Base-by-base conservation (phyloP, 2,329 filamentous ascomycete genomes). In the Phialophora verrucosa region DNA sequence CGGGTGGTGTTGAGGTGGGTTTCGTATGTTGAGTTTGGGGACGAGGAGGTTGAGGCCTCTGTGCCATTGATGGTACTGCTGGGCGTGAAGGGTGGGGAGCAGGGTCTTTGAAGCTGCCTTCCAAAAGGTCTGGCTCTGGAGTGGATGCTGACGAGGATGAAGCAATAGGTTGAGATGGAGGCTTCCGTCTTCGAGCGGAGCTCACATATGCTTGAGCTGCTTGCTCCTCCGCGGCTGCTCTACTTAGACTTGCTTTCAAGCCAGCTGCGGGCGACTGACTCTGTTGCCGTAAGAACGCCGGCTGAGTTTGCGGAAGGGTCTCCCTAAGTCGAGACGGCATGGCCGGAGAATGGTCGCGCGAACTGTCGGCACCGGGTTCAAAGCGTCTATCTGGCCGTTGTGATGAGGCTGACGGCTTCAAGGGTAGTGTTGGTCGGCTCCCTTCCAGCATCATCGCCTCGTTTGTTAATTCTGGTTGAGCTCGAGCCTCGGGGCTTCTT, bases 181-280 rank as follows among this genome's bases (percentile, higher is more conserved):
- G 78, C 76, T 90, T 92, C 77, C 90, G 94, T 74, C 93, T 87
- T 71, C 93, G 86, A 25, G 91, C 91, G 57, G 93, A 91, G 75
- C 93, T 97, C 63, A 97, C 85, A 76, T 98, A 97, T 32, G 90
- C 91, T 72, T 96, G 88, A 14, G 91, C 85, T 57, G 87, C 89
- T 76, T 97, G 89, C 69, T 96, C 90, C 74, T 97, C 93, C 11
- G 90, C 84, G 0, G 87, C 86, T 74, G 92, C 86, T 71, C 90
- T 88, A 67, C 85, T 91, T 12, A 97, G 82, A 62, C 90, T 88
- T 8, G 85, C 81, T 69, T 83, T 84, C 10, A 84, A 83, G 70
- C 87, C 85, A 47, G 74, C 75, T 49, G 81, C 68, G 56, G 76
- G 70, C 65, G 87, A 85, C 44, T 64, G 64, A 50, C 62, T 69